A percentile compares a stretch with the other conserved stretches of the same genome.
These are phyloP conservation scores for Rauvolfia tetraphylla DNA, from an alignment of 257 asterid genomes.

Conservation along the genomic window DNA sequence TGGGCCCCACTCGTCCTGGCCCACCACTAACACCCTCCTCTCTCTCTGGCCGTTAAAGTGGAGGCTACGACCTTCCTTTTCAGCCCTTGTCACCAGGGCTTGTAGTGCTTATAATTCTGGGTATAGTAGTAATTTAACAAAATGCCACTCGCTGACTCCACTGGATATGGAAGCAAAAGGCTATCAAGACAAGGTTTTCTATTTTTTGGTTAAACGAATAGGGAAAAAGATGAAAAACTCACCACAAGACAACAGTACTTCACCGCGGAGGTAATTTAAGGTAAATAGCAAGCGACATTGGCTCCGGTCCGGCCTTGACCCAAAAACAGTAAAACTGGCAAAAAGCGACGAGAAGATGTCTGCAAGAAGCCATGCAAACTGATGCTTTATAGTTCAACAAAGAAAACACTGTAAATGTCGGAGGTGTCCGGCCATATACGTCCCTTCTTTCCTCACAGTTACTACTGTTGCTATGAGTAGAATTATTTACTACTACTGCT, in stretches of 20 bases:
- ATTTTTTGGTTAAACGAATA: no score
- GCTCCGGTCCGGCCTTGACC: no score
- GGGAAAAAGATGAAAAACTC: no score
- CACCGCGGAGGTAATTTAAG: no score
- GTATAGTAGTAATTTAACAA: background rate
- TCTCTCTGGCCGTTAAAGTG: background rate
- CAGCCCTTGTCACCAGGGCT: background rate
- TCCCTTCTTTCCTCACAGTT: background rate
- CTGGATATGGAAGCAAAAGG: background rate
- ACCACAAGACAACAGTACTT: no score
- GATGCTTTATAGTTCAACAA: background rate
- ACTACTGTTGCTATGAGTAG: background rate
- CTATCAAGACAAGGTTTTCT: no score
- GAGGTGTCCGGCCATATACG: background rate
- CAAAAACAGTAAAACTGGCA: no score
- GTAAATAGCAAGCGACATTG: no score
- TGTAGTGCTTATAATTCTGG: background rate
- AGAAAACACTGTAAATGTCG: background rate
- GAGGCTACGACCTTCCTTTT: background rate
- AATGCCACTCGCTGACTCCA: background rate
- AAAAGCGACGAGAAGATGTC: background rate
- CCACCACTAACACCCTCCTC: conserved; percentile 10
- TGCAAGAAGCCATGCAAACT: background rate
- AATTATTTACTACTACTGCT: background rate
- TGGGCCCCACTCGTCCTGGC: conserved; percentile 24